phyloP scores from a whole-genome alignment of 1,139 yeast genomes.

The Suhomyces terraborum region DNA sequence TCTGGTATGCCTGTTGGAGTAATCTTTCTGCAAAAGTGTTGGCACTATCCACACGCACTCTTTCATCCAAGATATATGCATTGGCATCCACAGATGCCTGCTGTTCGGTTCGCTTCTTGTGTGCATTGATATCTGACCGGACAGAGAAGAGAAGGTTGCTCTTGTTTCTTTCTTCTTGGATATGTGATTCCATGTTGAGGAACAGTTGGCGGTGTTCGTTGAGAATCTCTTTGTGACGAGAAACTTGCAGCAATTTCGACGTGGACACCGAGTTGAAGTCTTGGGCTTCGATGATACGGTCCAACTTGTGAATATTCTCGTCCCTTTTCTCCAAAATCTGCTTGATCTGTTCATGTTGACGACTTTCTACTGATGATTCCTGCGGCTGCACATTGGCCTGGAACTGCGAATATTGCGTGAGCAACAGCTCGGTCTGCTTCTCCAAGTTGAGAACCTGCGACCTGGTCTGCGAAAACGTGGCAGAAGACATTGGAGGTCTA shows the following conservation, averaged over 20 bases:
- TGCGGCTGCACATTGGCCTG: slow-evolving; percentile 28
- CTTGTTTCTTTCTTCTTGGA: slow-evolving; percentile 75
- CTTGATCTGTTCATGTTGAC: slow-evolving; percentile 54
- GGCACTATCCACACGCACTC: slow-evolving; percentile 70
- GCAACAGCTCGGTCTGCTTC: slow-evolving; percentile 43
- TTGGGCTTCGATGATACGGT: slow-evolving; percentile 50
- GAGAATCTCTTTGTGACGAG: slow-evolving; percentile 77
- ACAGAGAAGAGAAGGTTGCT: slow-evolving; percentile 74
- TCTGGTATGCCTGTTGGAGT: slow-evolving; percentile 80
- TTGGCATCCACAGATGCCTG: slow-evolving; percentile 45
- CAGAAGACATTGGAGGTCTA: slow-evolving; percentile 33
- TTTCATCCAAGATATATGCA: slow-evolving; percentile 77
- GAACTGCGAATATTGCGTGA: slow-evolving; percentile 38
- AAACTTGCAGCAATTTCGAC: slow-evolving; percentile 76
- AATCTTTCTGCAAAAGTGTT: slow-evolving; percentile 78
- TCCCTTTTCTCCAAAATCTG: slow-evolving; percentile 38
- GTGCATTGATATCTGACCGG: slow-evolving; percentile 71
- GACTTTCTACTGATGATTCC: slow-evolving; percentile 67
- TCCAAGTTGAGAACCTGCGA: slow-evolving; percentile 43
- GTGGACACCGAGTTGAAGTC: slow-evolving; percentile 59
- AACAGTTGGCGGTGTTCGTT: slow-evolving; percentile 70
- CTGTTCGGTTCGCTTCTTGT: slow-evolving; percentile 41
- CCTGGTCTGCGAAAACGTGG: slow-evolving; percentile 42
- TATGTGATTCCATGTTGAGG: slow-evolving; percentile 56
- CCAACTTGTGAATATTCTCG: slow-evolving; percentile 34